Evolutionary conservation across 2,329 filamentous ascomycete species (phyloP), one percentile per base, ranked within the genome.

Genomic region (Mollisia scopiformis): DNA sequence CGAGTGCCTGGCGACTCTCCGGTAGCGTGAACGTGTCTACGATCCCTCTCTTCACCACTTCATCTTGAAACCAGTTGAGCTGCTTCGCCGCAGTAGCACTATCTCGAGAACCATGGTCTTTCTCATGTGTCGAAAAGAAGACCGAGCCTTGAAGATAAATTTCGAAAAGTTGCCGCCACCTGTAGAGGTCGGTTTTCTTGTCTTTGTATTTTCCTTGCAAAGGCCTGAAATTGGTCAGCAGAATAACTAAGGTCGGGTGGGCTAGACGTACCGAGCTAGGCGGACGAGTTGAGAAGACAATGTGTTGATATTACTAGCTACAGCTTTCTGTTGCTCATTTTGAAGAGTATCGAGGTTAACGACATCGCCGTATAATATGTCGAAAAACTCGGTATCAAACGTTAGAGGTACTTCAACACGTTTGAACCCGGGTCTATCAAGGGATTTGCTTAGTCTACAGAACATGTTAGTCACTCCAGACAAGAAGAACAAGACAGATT

Each of bases 141-240:
- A 96, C 82, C 57, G 89, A 85, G 7, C 89, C 88, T 58, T 95
- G 88, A 13, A 93, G 77, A 70, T 96, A 96, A 0, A 94, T 77
- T 62, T 92, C 88, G 69, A 96, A 94, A 64, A 96, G 88, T 66
- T 89, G 83, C 52, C 92, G 85, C 92, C 92, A 96, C 37, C 83
- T 83, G 56, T 87, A 85, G 25, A 96, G 77, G 71, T 95, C 90
- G 47, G 80, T 87, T 63, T 83, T 85, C 49, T 84, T 82, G 21
- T 83, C 57, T 78, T 81, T 25, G 84, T 83, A 16, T n/a, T n/a
- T n/a, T n/a, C n/a, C n/a, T n/a, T n/a, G n/a, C n/a, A 23, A 25
- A 2, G 90, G 90, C 61, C 86, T 84, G 0, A 23, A 31, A 16
- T 41, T 31, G 11, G 28, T 28, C 19, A 55, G 19, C 37, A 46